Base-by-base conservation (phyloP, 2,329 filamentous ascomycete species). In the Pseudogymnoascus sp. region DNA sequence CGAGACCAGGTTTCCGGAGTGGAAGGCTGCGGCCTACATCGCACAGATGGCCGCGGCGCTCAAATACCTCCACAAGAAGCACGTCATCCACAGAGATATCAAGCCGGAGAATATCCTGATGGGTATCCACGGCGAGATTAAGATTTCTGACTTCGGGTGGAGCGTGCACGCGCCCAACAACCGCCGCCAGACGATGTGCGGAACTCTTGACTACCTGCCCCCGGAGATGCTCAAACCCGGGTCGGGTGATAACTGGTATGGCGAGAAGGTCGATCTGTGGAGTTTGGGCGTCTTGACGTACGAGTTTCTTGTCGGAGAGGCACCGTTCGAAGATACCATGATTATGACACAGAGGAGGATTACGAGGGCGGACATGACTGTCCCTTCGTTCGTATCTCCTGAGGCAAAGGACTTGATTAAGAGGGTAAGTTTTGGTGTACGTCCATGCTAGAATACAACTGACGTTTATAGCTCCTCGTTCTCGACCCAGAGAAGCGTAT, bases 101-200 rank as follows among this genome's bases (percentile, higher is more conserved):
- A 97, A 97, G 79, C 92, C 92, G 2, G 92, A 97, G 76, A 97
- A 97, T 71, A 97, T 97, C 66, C 82, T 97, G 21, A 88, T 97
- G 31, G 93, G 93, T 11, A 92, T 97, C 63, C 93, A 97, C 72
- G 94, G 92, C 67, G 94, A 99, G 79, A 92, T 99, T 78, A 99
- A 99, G 76, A 92, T 99, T 71, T 95, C 91, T 4, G 94, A 99
- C 75, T 99, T 97, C 71, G 93, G 94, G 58, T 99, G 94, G 94
- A 95, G 90, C 73, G 94, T 97, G 3, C 94, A 99, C 75, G 94
- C 94, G 4, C 94, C 94, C 29, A 97, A 96, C 75, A 95, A 93
- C 77, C 81, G 94, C 68, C 83, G 94, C 64, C 88, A 92, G 71
- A 99, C 94, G 61, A 92, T 97, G 85, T 99, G 94, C 74, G 94